These are phyloP conservation scores for Aristolochia californica DNA, from an alignment of 164 flowering plant genomes.

Conservation along the genomic window DNA sequence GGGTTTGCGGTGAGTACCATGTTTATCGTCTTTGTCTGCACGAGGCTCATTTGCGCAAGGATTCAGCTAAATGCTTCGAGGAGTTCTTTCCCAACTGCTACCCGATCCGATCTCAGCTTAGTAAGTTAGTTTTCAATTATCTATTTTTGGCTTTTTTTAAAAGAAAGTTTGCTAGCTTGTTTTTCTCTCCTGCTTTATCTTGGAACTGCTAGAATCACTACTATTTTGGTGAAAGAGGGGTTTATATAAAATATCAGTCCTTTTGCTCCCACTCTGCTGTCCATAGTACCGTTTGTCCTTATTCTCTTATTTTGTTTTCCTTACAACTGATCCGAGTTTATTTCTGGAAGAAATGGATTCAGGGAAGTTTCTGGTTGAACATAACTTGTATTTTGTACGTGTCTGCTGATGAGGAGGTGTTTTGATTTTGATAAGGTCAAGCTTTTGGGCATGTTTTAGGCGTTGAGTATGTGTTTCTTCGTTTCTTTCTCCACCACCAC, in stretches of 20 bases:
- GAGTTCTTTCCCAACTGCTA: slow-evolving; percentile 46
- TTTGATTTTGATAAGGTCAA: not conserved
- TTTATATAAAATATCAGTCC: not conserved
- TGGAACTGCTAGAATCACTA: not conserved
- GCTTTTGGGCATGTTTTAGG: not conserved
- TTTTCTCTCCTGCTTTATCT: not conserved
- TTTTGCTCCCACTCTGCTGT: not conserved
- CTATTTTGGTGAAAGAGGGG: no score
- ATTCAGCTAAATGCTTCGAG: slow-evolving; percentile 63
- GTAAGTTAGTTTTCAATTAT: slow-evolving; percentile 6
- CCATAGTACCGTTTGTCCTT: not conserved
- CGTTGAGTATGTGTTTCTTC: not conserved
- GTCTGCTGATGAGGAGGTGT: not conserved
- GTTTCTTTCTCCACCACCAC: not conserved
- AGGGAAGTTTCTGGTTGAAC: not conserved
- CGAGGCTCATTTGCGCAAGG: slow-evolving; percentile 77
- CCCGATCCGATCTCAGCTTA: slow-evolving; percentile 28
- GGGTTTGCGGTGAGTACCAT: slow-evolving; percentile 84
- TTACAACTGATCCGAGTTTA: not conserved
- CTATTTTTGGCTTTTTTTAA: not conserved
- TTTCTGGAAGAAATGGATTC: not conserved
- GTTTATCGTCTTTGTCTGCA: slow-evolving; percentile 91
- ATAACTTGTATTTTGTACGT: not conserved
- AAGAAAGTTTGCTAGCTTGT: no score
- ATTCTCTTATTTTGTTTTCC: not conserved